Conservation (phyloP, 2,329 filamentous ascomycete species). For the Fusarium sp. region DNA sequence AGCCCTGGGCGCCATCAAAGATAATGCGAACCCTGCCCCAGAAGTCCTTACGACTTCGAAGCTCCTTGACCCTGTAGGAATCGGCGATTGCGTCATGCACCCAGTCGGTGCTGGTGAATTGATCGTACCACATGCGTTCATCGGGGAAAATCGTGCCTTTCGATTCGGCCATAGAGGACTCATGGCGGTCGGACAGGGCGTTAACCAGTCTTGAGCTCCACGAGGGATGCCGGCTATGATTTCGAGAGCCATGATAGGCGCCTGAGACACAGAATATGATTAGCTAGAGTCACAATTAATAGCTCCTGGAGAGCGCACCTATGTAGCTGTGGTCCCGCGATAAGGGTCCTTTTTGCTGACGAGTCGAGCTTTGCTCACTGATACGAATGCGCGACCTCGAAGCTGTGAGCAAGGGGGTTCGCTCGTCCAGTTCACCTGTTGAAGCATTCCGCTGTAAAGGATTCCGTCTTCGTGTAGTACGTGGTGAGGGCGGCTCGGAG, state of each 20-base stretch:
- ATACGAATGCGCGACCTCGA: conserved; percentile 55
- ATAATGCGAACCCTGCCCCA: conserved; percentile 78
- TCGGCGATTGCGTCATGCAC: conserved; percentile 97
- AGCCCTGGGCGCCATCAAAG: conserved; percentile 90
- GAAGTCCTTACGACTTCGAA: conserved; percentile 83
- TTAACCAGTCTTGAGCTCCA: conserved; percentile 68
- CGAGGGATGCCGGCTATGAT: conserved; percentile 66
- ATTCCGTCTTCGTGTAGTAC: conserved; percentile 41
- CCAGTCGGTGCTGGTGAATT: conserved; percentile 98
- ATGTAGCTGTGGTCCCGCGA: conserved; percentile 55
- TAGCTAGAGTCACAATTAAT: background rate
- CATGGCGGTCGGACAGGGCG: conserved; percentile 66
- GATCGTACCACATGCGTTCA: conserved; percentile 97
- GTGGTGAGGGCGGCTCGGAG: conserved; percentile 48
- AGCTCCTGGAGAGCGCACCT: conserved; percentile 42
- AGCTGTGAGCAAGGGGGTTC: conserved; percentile 52
- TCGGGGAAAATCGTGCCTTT: conserved; percentile 75
- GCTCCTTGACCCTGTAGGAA: conserved; percentile 83
- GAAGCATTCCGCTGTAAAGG: conserved; percentile 41
- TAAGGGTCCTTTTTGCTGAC: conserved; percentile 37
- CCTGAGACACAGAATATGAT: conserved; percentile 40
- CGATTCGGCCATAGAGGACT: conserved; percentile 65
- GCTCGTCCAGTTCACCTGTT: conserved; percentile 51
- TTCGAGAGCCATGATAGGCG: conserved; percentile 50
- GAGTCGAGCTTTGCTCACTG: conserved; percentile 42